These are phyloP conservation scores for Auricularia sp. DNA, from an alignment of 768 basidiomycete genomes.

Conservation along the genomic window DNA sequence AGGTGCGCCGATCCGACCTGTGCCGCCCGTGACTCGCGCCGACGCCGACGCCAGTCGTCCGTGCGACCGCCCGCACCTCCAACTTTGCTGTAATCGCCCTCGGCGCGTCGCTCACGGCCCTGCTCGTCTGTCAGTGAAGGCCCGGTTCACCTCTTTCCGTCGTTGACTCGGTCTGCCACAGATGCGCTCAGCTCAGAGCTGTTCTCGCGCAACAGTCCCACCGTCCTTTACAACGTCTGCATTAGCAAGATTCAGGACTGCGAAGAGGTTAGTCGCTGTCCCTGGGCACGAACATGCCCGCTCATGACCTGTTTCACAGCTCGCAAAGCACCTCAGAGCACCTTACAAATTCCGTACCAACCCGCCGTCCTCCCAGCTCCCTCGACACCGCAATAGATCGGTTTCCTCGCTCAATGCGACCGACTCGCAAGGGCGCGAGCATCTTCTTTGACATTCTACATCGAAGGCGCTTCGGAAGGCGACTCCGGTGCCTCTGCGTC, in stretches of 20 bases:
- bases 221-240: conserved; percentile 60
- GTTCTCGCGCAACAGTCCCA: conserved; percentile 82
- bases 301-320: conserved; percentile 29
- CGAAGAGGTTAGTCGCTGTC: conserved; percentile 26
- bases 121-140: conserved; percentile 42
- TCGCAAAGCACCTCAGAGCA: conserved; percentile 56
- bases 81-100: conserved; percentile 50
- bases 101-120: conserved; percentile 70
- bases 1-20: conserved; percentile 33
- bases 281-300: conserved; percentile 1
- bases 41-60: conserved; percentile 44
- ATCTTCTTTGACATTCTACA: conserved; percentile 80
- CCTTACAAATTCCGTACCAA: conserved; percentile 74
- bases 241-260: conserved; percentile 43
- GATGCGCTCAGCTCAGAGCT: conserved; percentile 72
- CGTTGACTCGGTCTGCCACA: neutral
- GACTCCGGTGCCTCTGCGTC: neutral
- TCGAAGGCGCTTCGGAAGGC: conserved; percentile 37
- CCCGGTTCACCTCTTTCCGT: neutral
- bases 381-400: conserved; percentile 74
- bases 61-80: conserved; percentile 41
- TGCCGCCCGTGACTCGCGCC: conserved; percentile 15
- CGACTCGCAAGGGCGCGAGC: conserved; percentile 66
- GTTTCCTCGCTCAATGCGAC: conserved; percentile 69
- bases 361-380: conserved; percentile 63